Base-by-base conservation (phyloP, 805 yeast genomes). In the Saccharomyces kudriavzevii region DNA sequence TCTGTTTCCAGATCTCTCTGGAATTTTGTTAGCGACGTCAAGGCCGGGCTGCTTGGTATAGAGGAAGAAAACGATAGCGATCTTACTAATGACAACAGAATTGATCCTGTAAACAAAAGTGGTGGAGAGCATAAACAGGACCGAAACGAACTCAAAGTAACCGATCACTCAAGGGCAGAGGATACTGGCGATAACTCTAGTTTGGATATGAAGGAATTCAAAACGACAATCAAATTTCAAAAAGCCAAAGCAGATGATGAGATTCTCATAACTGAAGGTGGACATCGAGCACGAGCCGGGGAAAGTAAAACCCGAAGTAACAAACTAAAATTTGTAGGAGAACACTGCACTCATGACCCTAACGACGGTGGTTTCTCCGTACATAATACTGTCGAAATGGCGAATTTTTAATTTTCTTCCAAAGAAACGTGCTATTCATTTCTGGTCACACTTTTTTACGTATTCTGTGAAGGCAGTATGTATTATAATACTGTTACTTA, bases 21-120 rank as follows among this genome's bases (percentile, higher is more conserved):
- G 83, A 72, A 74, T 2, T 77, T 79, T 62, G 79, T 79, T 8
- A 76, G 71, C 58, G 82, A 78, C 52, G 76, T 79, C 26, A 78
- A 75, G 56, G 63, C 67, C 9, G 76, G 76, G 0, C 53, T 74
- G n/a, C 49, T 73, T 31, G 76, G 76, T 11, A 60, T 61, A 10
- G 69, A 66, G 17, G 74, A 71, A 22, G 71, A 65, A 20, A 52
- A 54, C 8, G 61, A 57, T 20, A 47, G 52, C 24, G 53, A 50
- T 28, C 11, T 22, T 45, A 30, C 17, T 25, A 28, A 24, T 8
- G 25, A 48, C 22, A 48, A 40, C 26, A 27, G 10, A 5, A 13
- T 9, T 26, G 40, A 24, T 4, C 10, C 9, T 17, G 29, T 45
- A 13, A 35, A 47, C 13, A 25, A 2, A 10, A 27, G 28, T n/a